Evolutionary conservation across 2,329 filamentous ascomycete genomes (phyloP), one percentile per base, ranked within the genome.

Genomic region (Trichoderma hamatum): DNA sequence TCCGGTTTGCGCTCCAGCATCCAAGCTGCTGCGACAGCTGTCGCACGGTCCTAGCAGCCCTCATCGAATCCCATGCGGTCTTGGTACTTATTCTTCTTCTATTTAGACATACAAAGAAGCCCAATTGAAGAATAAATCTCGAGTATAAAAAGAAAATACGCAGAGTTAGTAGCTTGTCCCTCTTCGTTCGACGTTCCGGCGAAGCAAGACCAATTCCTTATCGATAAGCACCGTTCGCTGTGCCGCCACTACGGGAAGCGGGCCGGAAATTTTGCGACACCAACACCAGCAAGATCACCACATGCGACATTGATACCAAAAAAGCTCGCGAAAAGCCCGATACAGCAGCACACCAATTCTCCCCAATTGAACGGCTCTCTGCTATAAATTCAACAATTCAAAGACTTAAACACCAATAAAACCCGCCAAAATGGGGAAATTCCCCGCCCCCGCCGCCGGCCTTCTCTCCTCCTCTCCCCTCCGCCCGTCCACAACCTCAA

Each of bases 361-460:
- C 43, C 24, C 32, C 56, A 60, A 56, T 61, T 61, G 46, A 61
- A 30, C 30, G 28, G n/a, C 19, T n/a, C 1, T 10, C n/a, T 43
- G 16, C 28, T 28, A 16, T 9, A n/a, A 21, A 24, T 34, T 52
- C 26, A 24, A 60, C 26, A 24, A 21, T 21, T 11, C n/a, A 30
- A 13, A n/a, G n/a, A 56, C 6, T 39, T 24, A 54, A 52, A 2
- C 30, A 14, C 30, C 24, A 54, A 52, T 2, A 39, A 19, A 36
- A 13, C 43, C n/a, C 63, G 26, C 39, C 63, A 71, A 36, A 55
- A 80, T 80, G 78, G 75, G 70, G 60, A 79, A 74, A 58, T 70
- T 77, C 70, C 71, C 75, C 34, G 46, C 73, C 70, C 49, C 69
- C 39, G 70, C 68, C 39, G 70, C 68, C 70, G 76, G 73, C 71